Evolutionary conservation across 148 eudicot species (phyloP).

Genomic region (Linanthus parryae): DNA sequence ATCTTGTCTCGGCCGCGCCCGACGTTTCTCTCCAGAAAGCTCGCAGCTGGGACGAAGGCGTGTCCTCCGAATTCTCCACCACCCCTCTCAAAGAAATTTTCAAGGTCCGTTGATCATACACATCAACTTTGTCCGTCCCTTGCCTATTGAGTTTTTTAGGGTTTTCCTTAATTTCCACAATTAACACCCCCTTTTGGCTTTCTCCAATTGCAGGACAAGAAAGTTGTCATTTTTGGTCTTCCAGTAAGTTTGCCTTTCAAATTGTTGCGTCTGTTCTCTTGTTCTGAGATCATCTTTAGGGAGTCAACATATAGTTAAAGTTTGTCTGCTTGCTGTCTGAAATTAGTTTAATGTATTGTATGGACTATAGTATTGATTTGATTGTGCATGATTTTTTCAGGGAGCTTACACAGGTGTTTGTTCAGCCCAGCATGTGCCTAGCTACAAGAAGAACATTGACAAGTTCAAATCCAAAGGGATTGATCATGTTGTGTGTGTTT

Average conservation of each 20-base stretch:
- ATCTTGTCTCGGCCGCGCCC: slow-evolving; percentile 73
- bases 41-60: slow-evolving; percentile 89
- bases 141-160: not conserved
- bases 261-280: no score
- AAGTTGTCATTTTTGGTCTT: slow-evolving; percentile 93
- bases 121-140: not conserved
- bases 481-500: slow-evolving; percentile 78
- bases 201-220: slow-evolving; percentile 63
- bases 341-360: no score
- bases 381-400: no score
- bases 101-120: slow-evolving; percentile 37
- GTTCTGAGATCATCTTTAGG: no score
- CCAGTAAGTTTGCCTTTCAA: slow-evolving; percentile 59
- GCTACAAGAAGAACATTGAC: slow-evolving; percentile 82
- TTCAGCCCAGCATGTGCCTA: slow-evolving; percentile 89
- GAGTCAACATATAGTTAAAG: no score
- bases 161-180: not conserved
- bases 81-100: slow-evolving; percentile 71
- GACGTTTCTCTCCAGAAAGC: slow-evolving; percentile 86
- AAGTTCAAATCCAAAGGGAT: slow-evolving; percentile 88
- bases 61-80: slow-evolving; percentile 76
- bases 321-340: no score
- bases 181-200: not conserved
- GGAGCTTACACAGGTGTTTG: slow-evolving; percentile 98
- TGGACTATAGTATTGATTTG: no score